Conservation (phyloP, 306 rosid genomes). For the Cajanus cajan region DNA sequence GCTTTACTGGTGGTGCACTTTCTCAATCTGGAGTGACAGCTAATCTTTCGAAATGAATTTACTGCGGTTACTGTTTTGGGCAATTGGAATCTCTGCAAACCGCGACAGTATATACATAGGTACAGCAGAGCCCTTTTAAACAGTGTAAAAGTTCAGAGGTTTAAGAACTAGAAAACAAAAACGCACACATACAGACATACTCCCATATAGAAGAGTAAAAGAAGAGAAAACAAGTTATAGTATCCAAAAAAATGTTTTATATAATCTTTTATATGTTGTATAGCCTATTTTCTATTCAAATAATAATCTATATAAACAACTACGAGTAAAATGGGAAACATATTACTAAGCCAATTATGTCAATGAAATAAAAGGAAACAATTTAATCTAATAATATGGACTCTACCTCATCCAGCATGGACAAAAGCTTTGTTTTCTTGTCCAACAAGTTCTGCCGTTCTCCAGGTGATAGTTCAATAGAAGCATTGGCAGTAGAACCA, state of each 20-base stretch:
- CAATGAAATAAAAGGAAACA: background rate
- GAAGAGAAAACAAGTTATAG: background rate
- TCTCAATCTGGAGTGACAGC: background rate
- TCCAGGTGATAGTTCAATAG: constrained; percentile 46
- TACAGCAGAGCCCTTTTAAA: background rate
- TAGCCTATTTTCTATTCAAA: background rate
- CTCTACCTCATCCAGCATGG: constrained; percentile 70
- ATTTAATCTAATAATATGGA: background rate
- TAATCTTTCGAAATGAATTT: background rate
- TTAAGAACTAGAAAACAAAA: background rate
- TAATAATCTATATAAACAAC: background rate
- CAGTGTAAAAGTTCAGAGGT: background rate
- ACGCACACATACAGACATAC: background rate
- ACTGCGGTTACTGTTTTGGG: background rate
- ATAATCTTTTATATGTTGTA: background rate
- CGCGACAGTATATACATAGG: background rate
- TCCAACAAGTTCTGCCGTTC: constrained; percentile 64
- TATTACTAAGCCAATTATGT: background rate
- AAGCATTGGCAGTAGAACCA: constrained; percentile 40
- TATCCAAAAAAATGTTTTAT: background rate
- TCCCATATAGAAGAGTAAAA: background rate
- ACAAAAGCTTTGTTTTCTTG: constrained; percentile 67
- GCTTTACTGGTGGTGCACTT: background rate
- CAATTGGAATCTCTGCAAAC: constrained; percentile 29
- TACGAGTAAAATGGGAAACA: background rate